Conservation (phyloP, 139 green algal species). For the Mychonastes homosphaera region DNA sequence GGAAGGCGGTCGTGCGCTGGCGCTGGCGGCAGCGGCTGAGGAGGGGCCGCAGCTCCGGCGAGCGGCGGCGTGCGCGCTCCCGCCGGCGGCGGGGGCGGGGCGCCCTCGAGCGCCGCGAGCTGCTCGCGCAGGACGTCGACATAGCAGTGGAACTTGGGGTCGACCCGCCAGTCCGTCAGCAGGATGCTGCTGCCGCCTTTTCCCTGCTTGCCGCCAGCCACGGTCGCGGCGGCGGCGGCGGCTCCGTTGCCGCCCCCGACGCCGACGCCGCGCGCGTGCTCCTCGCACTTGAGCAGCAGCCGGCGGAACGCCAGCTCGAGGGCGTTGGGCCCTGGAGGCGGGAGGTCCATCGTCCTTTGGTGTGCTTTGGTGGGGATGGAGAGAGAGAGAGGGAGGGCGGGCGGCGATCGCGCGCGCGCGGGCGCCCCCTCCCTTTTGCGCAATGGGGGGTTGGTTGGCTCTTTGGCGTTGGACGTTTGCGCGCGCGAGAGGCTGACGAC, state of each 20-base stretch:
- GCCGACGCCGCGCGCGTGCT: neutral
- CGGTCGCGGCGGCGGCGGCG: neutral
- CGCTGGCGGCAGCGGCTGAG: neutral
- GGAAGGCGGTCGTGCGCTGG: neutral
- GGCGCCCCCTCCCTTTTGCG: no score
- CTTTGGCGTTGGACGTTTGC: no score
- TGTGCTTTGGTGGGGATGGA: neutral
- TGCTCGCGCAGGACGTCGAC: constrained; percentile 28
- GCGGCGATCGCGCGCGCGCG: no score
- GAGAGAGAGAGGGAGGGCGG: neutral
- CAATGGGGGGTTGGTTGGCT: no score
- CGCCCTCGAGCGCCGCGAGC: constrained; percentile 22
- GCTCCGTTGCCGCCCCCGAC: constrained; percentile 1
- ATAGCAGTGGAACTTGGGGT: constrained; percentile 21
- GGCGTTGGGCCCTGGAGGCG: constrained; percentile 1
- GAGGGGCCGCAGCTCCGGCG: neutral
- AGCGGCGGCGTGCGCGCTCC: constrained; percentile 3
- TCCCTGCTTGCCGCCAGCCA: neutral
- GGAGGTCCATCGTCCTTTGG: neutral
- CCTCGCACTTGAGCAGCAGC: constrained; percentile 15
- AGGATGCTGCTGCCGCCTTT: neutral
- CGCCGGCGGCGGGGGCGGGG: no score
- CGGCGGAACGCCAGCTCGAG: constrained; percentile 25
- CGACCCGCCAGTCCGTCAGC: constrained; percentile 1
- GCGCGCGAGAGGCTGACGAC: no score